A percentile compares a stretch with the other conserved stretches of the same genome.
These are phyloP conservation scores for Aureobasidium sp. DNA, from an alignment of 2,329 filamentous ascomycete genomes.

Conservation along the genomic window DNA sequence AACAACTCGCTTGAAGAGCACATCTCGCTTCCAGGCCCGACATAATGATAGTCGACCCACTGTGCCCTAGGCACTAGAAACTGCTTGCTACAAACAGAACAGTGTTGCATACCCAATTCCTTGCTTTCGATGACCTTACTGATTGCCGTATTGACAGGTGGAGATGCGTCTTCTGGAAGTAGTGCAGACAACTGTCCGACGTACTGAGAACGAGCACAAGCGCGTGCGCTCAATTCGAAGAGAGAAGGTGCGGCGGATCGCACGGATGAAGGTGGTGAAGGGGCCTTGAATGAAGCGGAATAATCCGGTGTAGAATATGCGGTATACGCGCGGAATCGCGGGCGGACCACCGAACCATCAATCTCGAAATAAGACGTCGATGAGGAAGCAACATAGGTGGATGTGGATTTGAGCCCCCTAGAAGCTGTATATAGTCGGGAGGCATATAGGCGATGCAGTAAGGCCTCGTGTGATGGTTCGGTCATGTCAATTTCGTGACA, in stretches of 20 bases:
- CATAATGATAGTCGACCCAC: slow-evolving; percentile 30
- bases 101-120: slow-evolving; percentile 22
- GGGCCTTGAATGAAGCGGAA: not conserved
- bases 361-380: slow-evolving; percentile 18
- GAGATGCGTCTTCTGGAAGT: slow-evolving; percentile 16
- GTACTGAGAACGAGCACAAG: slow-evolving; percentile 18
- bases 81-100: slow-evolving; percentile 23
- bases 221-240: slow-evolving; percentile 26
- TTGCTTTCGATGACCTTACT: slow-evolving; percentile 15
- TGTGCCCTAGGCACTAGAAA: slow-evolving; percentile 26
- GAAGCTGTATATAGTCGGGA: slow-evolving; percentile 16
- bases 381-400: slow-evolving; percentile 25
- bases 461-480: slow-evolving; percentile 17
- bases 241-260: slow-evolving; percentile 23
- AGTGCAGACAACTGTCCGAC: slow-evolving; percentile 19
- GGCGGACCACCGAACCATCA: slow-evolving; percentile 19
- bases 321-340: slow-evolving; percentile 2
- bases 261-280: not conserved
- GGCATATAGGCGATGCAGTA: slow-evolving; percentile 14
- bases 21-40: slow-evolving; percentile 7
- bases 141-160: slow-evolving; percentile 18
- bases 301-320: not conserved
- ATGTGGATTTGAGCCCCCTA: not conserved
- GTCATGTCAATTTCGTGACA: slow-evolving; percentile 16
- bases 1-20: slow-evolving; percentile 19